Evolutionary conservation across 2,329 filamentous ascomycete genomes (phyloP).

Genomic region (Sordariomycetes sp.): DNA sequence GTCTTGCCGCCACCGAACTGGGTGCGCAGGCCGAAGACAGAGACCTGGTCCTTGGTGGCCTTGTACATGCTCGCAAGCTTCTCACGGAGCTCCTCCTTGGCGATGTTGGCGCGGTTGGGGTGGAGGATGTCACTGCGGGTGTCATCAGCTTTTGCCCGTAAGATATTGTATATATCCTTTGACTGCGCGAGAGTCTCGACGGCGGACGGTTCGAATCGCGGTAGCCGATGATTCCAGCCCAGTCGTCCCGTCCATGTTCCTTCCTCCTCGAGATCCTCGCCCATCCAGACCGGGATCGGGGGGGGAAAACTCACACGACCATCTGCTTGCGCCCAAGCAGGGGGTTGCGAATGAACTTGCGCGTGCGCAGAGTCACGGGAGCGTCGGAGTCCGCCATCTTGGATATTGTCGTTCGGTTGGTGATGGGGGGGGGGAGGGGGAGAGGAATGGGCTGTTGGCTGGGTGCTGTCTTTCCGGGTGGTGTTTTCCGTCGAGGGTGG

Average conservation of each 20-base stretch:
- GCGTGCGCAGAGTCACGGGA: conserved; percentile 80
- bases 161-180: too few species aligned
- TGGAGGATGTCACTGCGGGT: conserved; percentile 87
- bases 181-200: not conserved
- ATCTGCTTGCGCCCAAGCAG: conserved; percentile 98
- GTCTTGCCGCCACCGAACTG: conserved; percentile 99
- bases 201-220: not conserved
- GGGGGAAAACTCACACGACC: conserved; percentile 72
- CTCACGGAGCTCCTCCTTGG: conserved; percentile 94
- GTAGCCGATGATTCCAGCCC: not conserved
- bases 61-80: conserved; percentile 97
- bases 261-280: not conserved
- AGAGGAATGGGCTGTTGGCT: conserved; percentile 16
- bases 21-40: conserved; percentile 95
- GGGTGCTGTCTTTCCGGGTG: conserved; percentile 13
- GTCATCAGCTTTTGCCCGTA: conserved; percentile 3
- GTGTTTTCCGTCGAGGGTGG: conserved; percentile 7
- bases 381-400: conserved; percentile 80
- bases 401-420: conserved; percentile 18
- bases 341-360: conserved; percentile 99
- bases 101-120: conserved; percentile 95
- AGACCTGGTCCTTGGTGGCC: conserved; percentile 93
- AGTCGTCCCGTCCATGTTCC: not conserved
- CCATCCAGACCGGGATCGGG: not conserved
- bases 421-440: conserved; percentile 8